phyloP scores from a whole-genome alignment of 2,329 filamentous ascomycete genomes.

The Escovopsis sp. region DNA sequence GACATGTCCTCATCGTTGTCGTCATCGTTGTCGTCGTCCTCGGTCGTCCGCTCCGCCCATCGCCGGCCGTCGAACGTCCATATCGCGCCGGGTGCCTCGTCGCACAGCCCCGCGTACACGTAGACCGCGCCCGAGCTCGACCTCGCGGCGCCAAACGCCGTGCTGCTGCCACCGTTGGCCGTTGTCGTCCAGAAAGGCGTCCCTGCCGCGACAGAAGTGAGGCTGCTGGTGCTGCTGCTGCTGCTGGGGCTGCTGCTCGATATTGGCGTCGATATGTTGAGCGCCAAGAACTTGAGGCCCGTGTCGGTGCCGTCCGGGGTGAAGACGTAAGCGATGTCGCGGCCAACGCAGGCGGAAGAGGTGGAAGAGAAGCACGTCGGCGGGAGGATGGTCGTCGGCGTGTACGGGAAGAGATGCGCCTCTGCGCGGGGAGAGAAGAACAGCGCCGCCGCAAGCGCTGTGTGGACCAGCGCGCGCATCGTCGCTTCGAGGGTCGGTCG shows the following conservation, averaged over 20 bases:
- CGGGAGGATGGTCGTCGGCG: conserved; percentile 57
- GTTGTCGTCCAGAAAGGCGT: conserved; percentile 44
- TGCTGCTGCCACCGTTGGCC: conserved; percentile 18
- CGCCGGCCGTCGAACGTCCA: conserved; percentile 44
- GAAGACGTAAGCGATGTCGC: conserved; percentile 54
- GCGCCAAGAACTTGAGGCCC: conserved; percentile 39
- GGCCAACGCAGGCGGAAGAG: conserved; percentile 17
- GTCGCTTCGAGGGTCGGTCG: neutral
- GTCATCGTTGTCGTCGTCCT: conserved; percentile 16
- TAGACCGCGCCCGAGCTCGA: conserved; percentile 53
- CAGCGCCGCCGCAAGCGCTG: conserved; percentile 1
- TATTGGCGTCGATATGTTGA: conserved; percentile 51
- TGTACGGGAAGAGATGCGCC: conserved; percentile 51
- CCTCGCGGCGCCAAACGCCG: conserved; percentile 52
- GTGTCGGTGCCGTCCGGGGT: conserved; percentile 30
- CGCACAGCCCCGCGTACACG: conserved; percentile 62
- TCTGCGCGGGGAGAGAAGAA: conserved; percentile 4
- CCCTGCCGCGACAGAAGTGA: conserved; percentile 35
- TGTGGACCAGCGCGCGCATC: neutral
- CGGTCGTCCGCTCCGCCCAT: neutral
- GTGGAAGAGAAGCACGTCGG: conserved; percentile 30
- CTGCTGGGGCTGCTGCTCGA: conserved; percentile 13
- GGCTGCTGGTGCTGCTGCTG: conserved; percentile 15
- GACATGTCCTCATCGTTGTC: neutral
- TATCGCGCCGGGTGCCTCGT: conserved; percentile 35